Conservation (phyloP, 2,329 filamentous ascomycete genomes). For the Trichoderma simmonsii region DNA sequence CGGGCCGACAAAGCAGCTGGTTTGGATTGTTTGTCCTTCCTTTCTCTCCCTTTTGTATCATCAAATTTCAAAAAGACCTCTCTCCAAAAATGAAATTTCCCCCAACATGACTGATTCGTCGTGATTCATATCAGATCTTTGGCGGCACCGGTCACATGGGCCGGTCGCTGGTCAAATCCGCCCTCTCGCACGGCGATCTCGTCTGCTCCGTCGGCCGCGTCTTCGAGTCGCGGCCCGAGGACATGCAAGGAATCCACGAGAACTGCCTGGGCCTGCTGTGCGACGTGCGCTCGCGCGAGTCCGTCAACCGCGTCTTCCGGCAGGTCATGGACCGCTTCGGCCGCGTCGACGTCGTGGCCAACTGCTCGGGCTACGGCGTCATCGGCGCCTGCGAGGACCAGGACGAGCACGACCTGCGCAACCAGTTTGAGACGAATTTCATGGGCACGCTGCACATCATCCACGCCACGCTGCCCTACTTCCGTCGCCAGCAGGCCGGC, state of each 20-base stretch:
- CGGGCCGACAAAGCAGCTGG: slow-evolving; percentile 68
- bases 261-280: slow-evolving; percentile 80
- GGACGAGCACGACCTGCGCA: slow-evolving; percentile 88
- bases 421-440: slow-evolving; percentile 98
- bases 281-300: slow-evolving; percentile 80
- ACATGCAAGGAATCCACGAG: slow-evolving; percentile 68
- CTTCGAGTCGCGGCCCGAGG: slow-evolving; percentile 68
- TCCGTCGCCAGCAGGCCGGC: slow-evolving; percentile 70
- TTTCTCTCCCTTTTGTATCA: neutral
- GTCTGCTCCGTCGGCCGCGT: slow-evolving; percentile 84
- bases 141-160: slow-evolving; percentile 98
- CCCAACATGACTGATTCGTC: neutral
- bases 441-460: slow-evolving; percentile 94
- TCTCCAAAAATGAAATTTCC: neutral
- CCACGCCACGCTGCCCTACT: slow-evolving; percentile 82
- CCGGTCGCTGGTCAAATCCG: slow-evolving; percentile 79
- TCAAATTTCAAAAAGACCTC: neutral
- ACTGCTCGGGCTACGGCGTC: slow-evolving; percentile 92
- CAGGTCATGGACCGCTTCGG: slow-evolving; percentile 71
- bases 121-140: slow-evolving; percentile 62
- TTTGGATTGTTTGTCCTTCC: slow-evolving; percentile 73
- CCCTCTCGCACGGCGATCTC: slow-evolving; percentile 74
- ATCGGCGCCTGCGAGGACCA: slow-evolving; percentile 96
- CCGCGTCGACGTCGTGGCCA: slow-evolving; percentile 82
- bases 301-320: slow-evolving; percentile 69